Percentiles rank a stretch among this genome's conserved stretches.
Evolutionary conservation across 2,329 filamentous ascomycete genomes (phyloP).

Genomic region (Thermoascus crustaceus): DNA sequence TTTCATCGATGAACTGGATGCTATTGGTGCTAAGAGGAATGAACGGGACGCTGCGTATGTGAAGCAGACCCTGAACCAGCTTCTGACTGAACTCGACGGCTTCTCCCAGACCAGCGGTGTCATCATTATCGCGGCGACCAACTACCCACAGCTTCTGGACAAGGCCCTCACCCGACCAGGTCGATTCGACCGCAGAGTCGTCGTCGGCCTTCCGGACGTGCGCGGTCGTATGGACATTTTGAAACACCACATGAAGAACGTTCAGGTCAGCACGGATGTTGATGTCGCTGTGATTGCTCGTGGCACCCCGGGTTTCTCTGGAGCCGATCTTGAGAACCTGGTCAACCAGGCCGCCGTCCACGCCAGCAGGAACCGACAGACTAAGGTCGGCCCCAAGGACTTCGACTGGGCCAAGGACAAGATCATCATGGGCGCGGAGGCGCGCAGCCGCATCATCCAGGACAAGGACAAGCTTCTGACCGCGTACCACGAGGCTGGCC

Average conservation of each 20-base stretch:
- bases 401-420: conserved; percentile 98
- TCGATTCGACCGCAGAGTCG: conserved; percentile 88
- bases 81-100: conserved; percentile 92
- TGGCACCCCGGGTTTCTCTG: conserved; percentile 84
- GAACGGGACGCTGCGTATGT: conserved; percentile 88
- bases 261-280: conserved; percentile 71
- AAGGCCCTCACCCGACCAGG: conserved; percentile 91
- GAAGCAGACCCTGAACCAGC: conserved; percentile 94
- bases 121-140: conserved; percentile 92
- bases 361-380: conserved; percentile 78
- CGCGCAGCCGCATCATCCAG: conserved; percentile 78
- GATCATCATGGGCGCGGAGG: conserved; percentile 93
- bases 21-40: conserved; percentile 89
- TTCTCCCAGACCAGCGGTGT: conserved; percentile 93
- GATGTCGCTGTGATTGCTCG: conserved; percentile 77
- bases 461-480: conserved; percentile 92
- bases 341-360: conserved; percentile 93
- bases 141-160: conserved; percentile 88
- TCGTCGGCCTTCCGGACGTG: conserved; percentile 83
- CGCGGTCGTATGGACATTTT: conserved; percentile 87
- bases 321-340: conserved; percentile 92
- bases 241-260: conserved; percentile 86
- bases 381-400: conserved; percentile 66
- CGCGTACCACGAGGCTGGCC: conserved; percentile 93
- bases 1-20: conserved; percentile 90